Conservation (phyloP, 805 yeast genomes). For the Ogataea nonfermentans region DNA sequence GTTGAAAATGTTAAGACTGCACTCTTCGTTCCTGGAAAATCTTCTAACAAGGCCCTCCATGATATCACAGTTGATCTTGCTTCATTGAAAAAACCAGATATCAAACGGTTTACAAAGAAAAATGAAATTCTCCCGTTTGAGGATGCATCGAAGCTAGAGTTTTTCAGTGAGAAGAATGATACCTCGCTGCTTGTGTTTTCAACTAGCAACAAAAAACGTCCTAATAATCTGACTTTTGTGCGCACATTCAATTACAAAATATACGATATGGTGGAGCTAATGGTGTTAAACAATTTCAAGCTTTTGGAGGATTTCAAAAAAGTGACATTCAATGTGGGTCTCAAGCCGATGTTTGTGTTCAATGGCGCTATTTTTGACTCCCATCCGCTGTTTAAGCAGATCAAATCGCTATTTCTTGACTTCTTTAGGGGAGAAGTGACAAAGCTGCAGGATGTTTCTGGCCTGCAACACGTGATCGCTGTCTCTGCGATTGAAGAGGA, state of each 20-base stretch:
- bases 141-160: constrained; percentile 80
- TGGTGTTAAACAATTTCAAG: constrained; percentile 66
- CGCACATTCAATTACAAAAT: constrained; percentile 89
- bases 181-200: constrained; percentile 78
- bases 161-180: constrained; percentile 94
- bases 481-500: constrained; percentile 73
- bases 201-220: constrained; percentile 85
- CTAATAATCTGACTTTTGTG: constrained; percentile 81
- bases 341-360: constrained; percentile 92
- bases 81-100: constrained; percentile 87
- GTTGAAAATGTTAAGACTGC: constrained; percentile 90
- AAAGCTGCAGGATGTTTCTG: constrained; percentile 87
- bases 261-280: constrained; percentile 91
- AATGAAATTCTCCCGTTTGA: constrained; percentile 92
- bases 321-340: constrained; percentile 77
- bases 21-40: constrained; percentile 85
- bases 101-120: constrained; percentile 82
- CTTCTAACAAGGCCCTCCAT: constrained; percentile 74
- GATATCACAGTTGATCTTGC: constrained; percentile 87
- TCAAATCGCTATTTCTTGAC: constrained; percentile 87
- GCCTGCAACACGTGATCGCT: constrained; percentile 86
- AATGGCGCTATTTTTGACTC: constrained; percentile 90
- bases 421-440: constrained; percentile 85
- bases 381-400: constrained; percentile 79
- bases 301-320: constrained; percentile 78